These are phyloP conservation scores for Zizania latifolia DNA, from an alignment of 176 grass and related monocot species.

Conservation along the genomic window DNA sequence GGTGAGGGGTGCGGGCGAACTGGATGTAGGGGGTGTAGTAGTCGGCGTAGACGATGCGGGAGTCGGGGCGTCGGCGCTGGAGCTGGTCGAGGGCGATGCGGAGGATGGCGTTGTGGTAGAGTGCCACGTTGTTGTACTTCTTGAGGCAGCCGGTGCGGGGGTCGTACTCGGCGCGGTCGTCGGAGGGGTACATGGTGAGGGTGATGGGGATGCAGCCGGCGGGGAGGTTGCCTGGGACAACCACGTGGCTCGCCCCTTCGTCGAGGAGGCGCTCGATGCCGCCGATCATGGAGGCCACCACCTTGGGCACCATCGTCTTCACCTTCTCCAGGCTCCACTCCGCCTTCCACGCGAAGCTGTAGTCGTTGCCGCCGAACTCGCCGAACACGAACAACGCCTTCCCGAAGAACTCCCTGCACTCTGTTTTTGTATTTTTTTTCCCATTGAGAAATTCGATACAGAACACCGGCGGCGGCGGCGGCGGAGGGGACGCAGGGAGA, in stretches of 20 bases:
- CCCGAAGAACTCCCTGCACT: slow-evolving; percentile 45
- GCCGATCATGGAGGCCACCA: slow-evolving; percentile 42
- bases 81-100: slow-evolving; percentile 41
- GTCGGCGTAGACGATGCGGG: slow-evolving; percentile 65
- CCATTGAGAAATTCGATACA: not conserved
- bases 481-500: too few relatives aligned
- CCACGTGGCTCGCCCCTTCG: slow-evolving; percentile 52
- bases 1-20: slow-evolving; percentile 46
- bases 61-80: slow-evolving; percentile 30
- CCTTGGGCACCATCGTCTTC: slow-evolving; percentile 42
- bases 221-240: slow-evolving; percentile 67
- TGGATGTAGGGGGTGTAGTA: slow-evolving; percentile 60
- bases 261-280: slow-evolving; percentile 47
- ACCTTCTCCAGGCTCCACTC: slow-evolving; percentile 49
- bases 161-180: slow-evolving; percentile 43
- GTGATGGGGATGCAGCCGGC: slow-evolving; percentile 70
- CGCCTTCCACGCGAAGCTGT: slow-evolving; percentile 62
- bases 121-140: slow-evolving; percentile 51
- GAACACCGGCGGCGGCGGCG: not conserved
- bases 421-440: not conserved
- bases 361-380: slow-evolving; percentile 94
- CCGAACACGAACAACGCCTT: slow-evolving; percentile 78
- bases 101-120: slow-evolving; percentile 69
- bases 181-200: slow-evolving; percentile 53
- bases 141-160: slow-evolving; percentile 60